These are phyloP conservation scores for Aspergillus caelatus DNA, from an alignment of 2,329 filamentous ascomycete species.

Conservation along the genomic window DNA sequence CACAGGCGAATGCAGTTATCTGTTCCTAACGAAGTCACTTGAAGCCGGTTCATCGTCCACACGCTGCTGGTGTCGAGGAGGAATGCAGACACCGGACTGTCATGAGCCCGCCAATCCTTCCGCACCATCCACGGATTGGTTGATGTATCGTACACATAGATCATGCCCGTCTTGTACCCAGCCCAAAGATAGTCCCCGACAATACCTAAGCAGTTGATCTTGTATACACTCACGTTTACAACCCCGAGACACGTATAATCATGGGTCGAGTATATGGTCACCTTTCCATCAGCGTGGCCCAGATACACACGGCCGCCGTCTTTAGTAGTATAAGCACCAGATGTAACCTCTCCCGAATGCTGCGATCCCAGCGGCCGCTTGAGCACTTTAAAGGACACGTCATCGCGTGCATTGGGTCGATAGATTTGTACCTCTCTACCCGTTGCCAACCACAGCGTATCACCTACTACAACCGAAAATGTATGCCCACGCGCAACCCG, in stretches of 20 bases:
- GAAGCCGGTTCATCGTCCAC: slow-evolving; percentile 80
- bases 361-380: slow-evolving; percentile 70
- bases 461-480: slow-evolving; percentile 84
- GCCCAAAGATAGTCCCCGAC: slow-evolving; percentile 87
- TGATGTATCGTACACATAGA: slow-evolving; percentile 86
- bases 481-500: slow-evolving; percentile 79
- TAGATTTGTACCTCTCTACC: slow-evolving; percentile 89
- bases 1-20: slow-evolving; percentile 84
- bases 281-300: slow-evolving; percentile 89
- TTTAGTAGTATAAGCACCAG: slow-evolving; percentile 73
- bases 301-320: slow-evolving; percentile 82
- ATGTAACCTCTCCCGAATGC: slow-evolving; percentile 82
- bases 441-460: slow-evolving; percentile 82
- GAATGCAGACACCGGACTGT: slow-evolving; percentile 77
- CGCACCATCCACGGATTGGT: slow-evolving; percentile 83
- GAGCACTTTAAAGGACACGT: slow-evolving; percentile 73
- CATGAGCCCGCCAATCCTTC: slow-evolving; percentile 95
- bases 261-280: slow-evolving; percentile 83
- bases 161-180: slow-evolving; percentile 89
- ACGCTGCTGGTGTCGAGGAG: slow-evolving; percentile 77
- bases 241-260: slow-evolving; percentile 78
- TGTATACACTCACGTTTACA: slow-evolving; percentile 88
- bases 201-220: slow-evolving; percentile 84
- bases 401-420: slow-evolving; percentile 69
- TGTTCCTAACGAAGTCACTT: slow-evolving; percentile 83